Evolutionary conservation across 2,329 filamentous ascomycete genomes (phyloP), one percentile per base, ranked within the genome.

Genomic region (Ophiocordyceps unilateralis): DNA sequence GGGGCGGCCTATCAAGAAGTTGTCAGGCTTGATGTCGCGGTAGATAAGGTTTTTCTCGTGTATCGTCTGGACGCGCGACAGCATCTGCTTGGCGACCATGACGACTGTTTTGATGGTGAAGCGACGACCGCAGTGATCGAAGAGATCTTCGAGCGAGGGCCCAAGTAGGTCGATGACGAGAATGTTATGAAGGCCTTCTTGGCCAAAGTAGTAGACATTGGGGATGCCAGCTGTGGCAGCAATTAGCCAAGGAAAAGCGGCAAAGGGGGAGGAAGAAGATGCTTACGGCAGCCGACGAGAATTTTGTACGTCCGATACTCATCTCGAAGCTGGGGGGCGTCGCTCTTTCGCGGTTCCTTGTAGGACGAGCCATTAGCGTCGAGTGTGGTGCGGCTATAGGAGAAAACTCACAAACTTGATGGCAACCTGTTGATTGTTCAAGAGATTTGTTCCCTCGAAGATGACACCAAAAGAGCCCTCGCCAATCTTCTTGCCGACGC

Each of bases 261-360:
- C 15, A 24, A 19, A 19, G 12, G 17, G 20, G 20, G 32, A 15
- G 17, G 12, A 41, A 8, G 38, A 15, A 14, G 26, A 37, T 44
- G 48, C 91, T 83, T 70, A 98, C 91, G 89, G 71, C 91, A 98
- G 61, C 91, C 91, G 51, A 96, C 91, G 53, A 98, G 78, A 55
- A 98, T 96, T 73, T 98, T 98, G 72, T 98, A 98, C 47, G 91
- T 98, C 58, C 91, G 79, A 65, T 98, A 98, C 64, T 98, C 91
- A 74, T 98, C 91, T 64, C 91, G 82, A 52, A 98, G 69, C 64
- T 98, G 91, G 45, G 91, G 91, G 60, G 91, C 91, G 68, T 98
- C 91, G 64, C 89, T 96, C 71, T 98, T 98, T 54, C 91, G 78
- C 46, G 91, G 91, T 81, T 98, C 91, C 86, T 93, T 53, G 40